These are phyloP conservation scores for Spergularia bocconei DNA, from an alignment of 148 eudicot genomes.

Conservation along the genomic window DNA sequence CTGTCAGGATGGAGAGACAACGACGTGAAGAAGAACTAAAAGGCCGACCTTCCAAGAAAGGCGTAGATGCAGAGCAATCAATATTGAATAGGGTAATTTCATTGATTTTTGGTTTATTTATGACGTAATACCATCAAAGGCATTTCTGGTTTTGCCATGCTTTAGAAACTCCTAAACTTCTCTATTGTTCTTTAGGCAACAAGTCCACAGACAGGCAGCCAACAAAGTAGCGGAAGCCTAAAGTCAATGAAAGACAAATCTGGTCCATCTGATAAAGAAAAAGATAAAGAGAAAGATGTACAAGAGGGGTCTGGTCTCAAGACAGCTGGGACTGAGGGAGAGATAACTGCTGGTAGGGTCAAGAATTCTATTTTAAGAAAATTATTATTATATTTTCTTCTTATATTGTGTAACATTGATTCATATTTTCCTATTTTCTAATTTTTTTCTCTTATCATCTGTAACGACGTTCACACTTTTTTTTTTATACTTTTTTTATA, in stretches of 20 bases:
- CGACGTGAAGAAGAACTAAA: conserved; percentile 89
- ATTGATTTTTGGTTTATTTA: not conserved
- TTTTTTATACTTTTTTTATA: no score
- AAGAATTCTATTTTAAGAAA: conserved; percentile 1
- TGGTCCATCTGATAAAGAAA: conserved; percentile 34
- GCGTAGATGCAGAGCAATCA: conserved; percentile 72
- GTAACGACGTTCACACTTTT: no score
- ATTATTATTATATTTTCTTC: not conserved
- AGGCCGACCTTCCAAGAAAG: conserved; percentile 72
- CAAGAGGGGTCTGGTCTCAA: conserved; percentile 80
- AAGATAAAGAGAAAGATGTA: conserved; percentile 70
- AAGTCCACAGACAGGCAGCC: conserved; percentile 90
- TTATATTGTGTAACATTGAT: not conserved
- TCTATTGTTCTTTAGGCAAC: conserved; percentile 52
- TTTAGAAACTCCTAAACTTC: conserved; percentile 14
- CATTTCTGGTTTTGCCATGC: not conserved
- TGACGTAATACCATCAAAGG: not conserved
- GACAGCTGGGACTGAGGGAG: conserved; percentile 88
- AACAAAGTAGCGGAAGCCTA: conserved; percentile 71
- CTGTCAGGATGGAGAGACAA: conserved; percentile 94
- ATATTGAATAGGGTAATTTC: conserved; percentile 66
- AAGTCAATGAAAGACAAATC: conserved; percentile 85
- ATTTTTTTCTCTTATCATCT: no score
- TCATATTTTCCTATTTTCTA: not conserved
- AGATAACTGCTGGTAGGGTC: conserved; percentile 84